phyloP scores from a whole-genome alignment of 306 rosid genomes.

The Prinsepia uniflora region DNA sequence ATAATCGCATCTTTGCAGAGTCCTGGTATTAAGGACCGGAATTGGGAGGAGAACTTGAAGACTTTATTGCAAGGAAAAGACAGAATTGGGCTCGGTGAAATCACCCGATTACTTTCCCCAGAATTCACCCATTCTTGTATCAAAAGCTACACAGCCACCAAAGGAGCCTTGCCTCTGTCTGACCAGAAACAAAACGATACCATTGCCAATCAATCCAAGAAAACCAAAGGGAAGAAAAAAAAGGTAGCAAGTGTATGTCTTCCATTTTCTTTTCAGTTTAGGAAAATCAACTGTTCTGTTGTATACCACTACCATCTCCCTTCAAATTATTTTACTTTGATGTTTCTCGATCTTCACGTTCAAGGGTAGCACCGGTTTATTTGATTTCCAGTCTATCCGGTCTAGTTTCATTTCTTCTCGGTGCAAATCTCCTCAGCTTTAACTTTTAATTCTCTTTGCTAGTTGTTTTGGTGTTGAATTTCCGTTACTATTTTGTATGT shows the following conservation, averaged over 20 bases:
- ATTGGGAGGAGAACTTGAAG: slow-evolving; percentile 61
- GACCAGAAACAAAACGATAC: slow-evolving; percentile 10
- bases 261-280: too few relatives aligned
- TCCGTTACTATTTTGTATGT: too few relatives aligned
- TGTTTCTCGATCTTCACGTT: too few relatives aligned
- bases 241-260: background rate
- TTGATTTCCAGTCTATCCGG: too few relatives aligned
- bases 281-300: too few relatives aligned
- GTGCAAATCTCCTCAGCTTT: too few relatives aligned
- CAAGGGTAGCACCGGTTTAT: too few relatives aligned
- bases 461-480: too few relatives aligned
- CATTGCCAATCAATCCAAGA: slow-evolving; percentile 15
- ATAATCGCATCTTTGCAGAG: slow-evolving; percentile 34
- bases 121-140: slow-evolving; percentile 43
- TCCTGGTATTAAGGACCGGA: slow-evolving; percentile 54
- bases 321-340: too few relatives aligned
- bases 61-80: slow-evolving; percentile 46
- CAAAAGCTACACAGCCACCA: slow-evolving; percentile 13
- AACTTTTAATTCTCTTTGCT: too few relatives aligned
- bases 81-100: slow-evolving; percentile 46
- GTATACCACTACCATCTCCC: too few relatives aligned
- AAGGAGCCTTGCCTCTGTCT: background rate
- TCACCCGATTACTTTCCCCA: slow-evolving; percentile 50
- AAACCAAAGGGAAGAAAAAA: slow-evolving; percentile 6
- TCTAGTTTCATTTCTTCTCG: too few relatives aligned